Evolutionary conservation across 306 rosid genomes (phyloP).

Genomic region (Quercus bicolor): DNA sequence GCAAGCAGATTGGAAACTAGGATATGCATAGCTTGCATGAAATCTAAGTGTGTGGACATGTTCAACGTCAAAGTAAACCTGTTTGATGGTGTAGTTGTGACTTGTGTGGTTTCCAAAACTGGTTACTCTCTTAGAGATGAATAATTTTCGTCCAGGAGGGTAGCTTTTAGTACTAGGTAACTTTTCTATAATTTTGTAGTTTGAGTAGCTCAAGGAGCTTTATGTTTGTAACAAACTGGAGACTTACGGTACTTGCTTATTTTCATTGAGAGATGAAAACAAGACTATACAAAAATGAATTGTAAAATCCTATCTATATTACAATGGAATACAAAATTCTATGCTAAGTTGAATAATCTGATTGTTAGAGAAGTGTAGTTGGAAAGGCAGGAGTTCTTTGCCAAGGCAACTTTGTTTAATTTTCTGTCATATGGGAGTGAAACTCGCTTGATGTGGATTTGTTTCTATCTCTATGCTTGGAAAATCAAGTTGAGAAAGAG

Average conservation of each 20-base stretch:
- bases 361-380: too few species aligned
- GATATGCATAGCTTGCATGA: neutral
- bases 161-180: constrained; percentile 14
- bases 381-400: too few species aligned
- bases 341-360: too few species aligned
- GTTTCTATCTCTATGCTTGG: too few species aligned
- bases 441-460: too few species aligned
- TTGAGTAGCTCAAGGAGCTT: neutral
- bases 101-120: neutral
- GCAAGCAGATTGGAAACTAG: constrained; percentile 48
- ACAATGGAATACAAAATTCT: too few species aligned
- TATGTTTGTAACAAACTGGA: neutral
- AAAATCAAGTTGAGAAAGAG: too few species aligned
- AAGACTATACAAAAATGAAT: too few species aligned
- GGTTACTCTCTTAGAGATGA: constrained; percentile 63
- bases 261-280: too few species aligned
- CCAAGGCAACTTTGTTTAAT: too few species aligned
- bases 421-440: too few species aligned
- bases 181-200: neutral
- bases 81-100: neutral
- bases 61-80: neutral
- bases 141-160: constrained; percentile 52
- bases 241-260: neutral
- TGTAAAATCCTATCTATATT: too few species aligned
- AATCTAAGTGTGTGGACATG: neutral